Evolutionary conservation across 208 protist genomes (phyloP).

Genomic region (Leishmania lainsoni): DNA sequence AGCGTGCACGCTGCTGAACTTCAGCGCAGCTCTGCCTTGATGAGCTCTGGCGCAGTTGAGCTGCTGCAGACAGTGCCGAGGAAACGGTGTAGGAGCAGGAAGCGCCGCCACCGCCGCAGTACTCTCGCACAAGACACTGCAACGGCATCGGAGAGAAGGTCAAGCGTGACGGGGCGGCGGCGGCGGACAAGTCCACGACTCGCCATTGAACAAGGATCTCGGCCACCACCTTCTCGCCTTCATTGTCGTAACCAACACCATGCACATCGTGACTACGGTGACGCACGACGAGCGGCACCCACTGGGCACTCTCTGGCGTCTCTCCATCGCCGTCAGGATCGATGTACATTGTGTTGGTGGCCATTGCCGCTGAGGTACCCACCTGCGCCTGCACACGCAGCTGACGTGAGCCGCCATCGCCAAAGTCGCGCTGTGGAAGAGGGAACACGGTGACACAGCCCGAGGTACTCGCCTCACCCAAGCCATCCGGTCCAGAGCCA

Average conservation of each 20-base stretch:
- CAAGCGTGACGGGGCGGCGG: background rate
- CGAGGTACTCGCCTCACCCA: background rate
- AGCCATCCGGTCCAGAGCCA: background rate
- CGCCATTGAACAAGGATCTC: conserved; percentile 28
- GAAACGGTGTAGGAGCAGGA: conserved; percentile 16
- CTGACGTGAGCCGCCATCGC: background rate
- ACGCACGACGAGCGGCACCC: conserved; percentile 20
- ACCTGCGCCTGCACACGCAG: conserved; percentile 21
- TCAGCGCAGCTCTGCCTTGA: background rate
- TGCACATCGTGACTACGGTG: background rate
- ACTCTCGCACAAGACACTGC: conserved; percentile 13
- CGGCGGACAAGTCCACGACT: conserved; percentile 4
- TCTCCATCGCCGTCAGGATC: background rate
- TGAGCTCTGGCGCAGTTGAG: background rate
- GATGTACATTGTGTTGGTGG: conserved; percentile 11
- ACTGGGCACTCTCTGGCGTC: conserved; percentile 14
- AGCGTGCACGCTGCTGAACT: background rate
- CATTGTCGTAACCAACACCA: background rate
- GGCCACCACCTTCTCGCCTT: conserved; percentile 5
- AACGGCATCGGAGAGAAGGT: background rate
- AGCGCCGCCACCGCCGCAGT: conserved; percentile 15
- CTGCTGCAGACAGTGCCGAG: background rate
- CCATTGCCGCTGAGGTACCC: background rate
- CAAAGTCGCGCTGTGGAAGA: background rate
- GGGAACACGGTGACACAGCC: conserved; percentile 19